These are phyloP conservation scores for Neurospora cerealis DNA, from an alignment of 495 filamentous ascomycete species.

Conservation along the genomic window DNA sequence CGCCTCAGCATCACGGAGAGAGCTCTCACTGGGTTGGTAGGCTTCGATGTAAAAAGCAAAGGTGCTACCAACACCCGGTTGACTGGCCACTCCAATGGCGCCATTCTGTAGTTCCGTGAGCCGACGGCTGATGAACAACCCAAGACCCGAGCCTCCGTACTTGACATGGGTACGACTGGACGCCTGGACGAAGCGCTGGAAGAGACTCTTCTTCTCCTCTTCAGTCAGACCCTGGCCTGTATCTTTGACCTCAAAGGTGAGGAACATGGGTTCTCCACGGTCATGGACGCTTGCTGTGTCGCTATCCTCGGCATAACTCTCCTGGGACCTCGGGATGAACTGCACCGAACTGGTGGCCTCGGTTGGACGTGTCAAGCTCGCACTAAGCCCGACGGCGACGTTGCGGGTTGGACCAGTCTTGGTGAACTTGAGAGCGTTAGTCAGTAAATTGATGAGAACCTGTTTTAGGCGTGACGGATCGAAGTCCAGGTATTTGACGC, in stretches of 20 bases:
- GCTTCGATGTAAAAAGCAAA: slow-evolving; percentile 73
- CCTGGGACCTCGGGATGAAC: slow-evolving; percentile 24
- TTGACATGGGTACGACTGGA: slow-evolving; percentile 61
- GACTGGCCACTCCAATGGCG: slow-evolving; percentile 61
- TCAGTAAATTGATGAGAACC: slow-evolving; percentile 61
- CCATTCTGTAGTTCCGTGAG: slow-evolving; percentile 69
- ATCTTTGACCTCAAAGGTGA: slow-evolving; percentile 63
- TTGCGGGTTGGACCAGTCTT: slow-evolving; percentile 33
- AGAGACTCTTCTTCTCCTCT: slow-evolving; percentile 57
- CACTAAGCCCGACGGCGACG: slow-evolving; percentile 25
- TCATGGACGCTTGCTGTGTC: slow-evolving; percentile 2
- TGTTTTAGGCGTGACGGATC: slow-evolving; percentile 66
- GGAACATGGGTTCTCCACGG: slow-evolving; percentile 35
- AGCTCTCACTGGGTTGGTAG: slow-evolving; percentile 26
- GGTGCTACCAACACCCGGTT: slow-evolving; percentile 57
- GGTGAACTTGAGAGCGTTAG: slow-evolving; percentile 71
- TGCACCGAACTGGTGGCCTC: slow-evolving; percentile 23
- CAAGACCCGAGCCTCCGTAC: slow-evolving; percentile 69
- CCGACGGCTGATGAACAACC: slow-evolving; percentile 64
- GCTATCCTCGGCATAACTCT: slow-evolving; percentile 8
- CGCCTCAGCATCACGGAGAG: slow-evolving; percentile 22
- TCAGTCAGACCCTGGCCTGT: slow-evolving; percentile 61
- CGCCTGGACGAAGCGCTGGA: slow-evolving; percentile 69
- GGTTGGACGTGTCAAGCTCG: slow-evolving; percentile 17
- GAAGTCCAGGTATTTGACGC: slow-evolving; percentile 54